Evolutionary conservation across 768 basidiomycete genomes (phyloP).

Genomic region (Suillus sp.): DNA sequence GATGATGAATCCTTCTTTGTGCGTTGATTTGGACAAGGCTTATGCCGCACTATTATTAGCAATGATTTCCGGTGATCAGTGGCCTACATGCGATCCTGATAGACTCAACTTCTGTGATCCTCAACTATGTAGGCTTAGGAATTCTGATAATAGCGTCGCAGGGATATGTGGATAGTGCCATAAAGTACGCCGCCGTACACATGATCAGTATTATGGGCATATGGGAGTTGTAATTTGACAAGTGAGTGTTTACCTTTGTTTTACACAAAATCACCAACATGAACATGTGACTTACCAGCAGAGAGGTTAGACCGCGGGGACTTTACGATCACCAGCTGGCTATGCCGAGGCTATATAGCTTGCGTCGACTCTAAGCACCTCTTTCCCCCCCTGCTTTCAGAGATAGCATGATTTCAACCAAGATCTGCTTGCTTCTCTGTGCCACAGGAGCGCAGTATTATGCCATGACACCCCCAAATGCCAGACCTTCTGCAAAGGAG

Average conservation of each 20-base stretch:
- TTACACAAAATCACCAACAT: no score
- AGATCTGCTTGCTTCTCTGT: constrained; percentile 7
- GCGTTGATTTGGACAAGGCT: constrained; percentile 23
- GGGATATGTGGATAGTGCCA: background rate
- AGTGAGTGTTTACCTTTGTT: background rate
- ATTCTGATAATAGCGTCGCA: background rate
- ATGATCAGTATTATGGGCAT: no score
- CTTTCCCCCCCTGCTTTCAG: background rate
- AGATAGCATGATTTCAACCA: background rate
- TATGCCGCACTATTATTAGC: constrained; percentile 27
- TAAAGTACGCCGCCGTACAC: background rate
- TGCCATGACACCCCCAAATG: constrained; percentile 8
- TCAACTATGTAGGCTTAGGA: background rate
- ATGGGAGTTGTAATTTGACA: no score
- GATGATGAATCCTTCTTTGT: constrained; percentile 24
- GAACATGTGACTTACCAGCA: no score
- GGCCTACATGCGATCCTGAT: background rate
- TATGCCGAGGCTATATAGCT: background rate
- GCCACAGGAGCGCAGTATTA: constrained; percentile 5
- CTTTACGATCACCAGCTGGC: no score
- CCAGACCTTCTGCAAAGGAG: constrained; percentile 9
- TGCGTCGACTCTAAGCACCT: background rate
- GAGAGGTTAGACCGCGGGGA: no score
- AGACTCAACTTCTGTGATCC: background rate
- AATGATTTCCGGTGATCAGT: constrained; percentile 7